Percentiles rank a stretch among this genome's conserved stretches.
Evolutionary conservation across 495 filamentous ascomycete species (phyloP).

Genomic region (Talaromyces adpressus): DNA sequence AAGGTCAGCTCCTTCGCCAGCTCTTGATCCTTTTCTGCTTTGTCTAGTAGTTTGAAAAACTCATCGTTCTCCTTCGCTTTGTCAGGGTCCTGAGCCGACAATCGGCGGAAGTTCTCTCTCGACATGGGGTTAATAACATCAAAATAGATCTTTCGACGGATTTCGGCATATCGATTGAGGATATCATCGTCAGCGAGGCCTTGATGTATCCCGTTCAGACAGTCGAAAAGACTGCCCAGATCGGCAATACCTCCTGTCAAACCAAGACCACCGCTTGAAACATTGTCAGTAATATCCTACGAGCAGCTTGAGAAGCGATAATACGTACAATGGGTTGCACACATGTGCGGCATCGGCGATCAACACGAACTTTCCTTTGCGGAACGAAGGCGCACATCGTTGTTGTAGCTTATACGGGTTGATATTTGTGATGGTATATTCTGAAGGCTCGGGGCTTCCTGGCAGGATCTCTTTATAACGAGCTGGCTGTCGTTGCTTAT

Average conservation of each 20-base stretch:
- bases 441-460: constrained; percentile 48
- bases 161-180: constrained; percentile 49
- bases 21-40: constrained; percentile 18
- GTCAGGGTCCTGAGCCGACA: constrained; percentile 30
- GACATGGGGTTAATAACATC: constrained; percentile 51
- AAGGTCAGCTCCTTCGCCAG: constrained; percentile 19
- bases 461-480: constrained; percentile 51
- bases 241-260: constrained; percentile 57
- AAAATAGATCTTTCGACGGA: constrained; percentile 48
- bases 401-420: constrained; percentile 58
- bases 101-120: constrained; percentile 38
- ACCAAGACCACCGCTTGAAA: constrained; percentile 45
- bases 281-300: not conserved
- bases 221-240: constrained; percentile 51
- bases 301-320: not conserved
- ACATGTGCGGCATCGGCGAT: constrained; percentile 50
- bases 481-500: constrained; percentile 42
- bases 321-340: constrained; percentile 39
- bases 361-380: constrained; percentile 49
- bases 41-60: constrained; percentile 26
- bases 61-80: constrained; percentile 26
- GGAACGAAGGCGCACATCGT: constrained; percentile 47
- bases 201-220: constrained; percentile 48
- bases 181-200: constrained; percentile 48
- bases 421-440: constrained; percentile 48